Percentiles rank a stretch among this genome's conserved stretches.
phyloP scores from a whole-genome alignment of 1,284 basidiomycete genomes.

The Pholiota adiposa region DNA sequence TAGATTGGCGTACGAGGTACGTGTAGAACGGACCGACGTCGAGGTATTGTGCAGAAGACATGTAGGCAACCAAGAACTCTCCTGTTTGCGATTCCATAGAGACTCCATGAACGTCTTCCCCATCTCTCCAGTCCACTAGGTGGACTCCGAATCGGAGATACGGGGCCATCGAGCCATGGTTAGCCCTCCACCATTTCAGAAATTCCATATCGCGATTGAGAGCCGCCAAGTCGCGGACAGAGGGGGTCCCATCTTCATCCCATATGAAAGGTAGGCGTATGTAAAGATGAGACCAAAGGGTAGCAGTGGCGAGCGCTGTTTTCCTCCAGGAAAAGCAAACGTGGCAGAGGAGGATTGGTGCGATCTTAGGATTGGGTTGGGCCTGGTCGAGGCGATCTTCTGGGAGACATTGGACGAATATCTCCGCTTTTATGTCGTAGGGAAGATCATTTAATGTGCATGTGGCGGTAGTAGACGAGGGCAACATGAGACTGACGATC shows the following conservation, averaged over 20 bases:
- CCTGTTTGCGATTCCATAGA: not conserved
- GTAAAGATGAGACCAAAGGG: not conserved
- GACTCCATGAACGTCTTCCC: not conserved
- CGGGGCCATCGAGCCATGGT: not conserved
- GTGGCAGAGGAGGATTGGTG: not conserved
- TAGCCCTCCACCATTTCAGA: not conserved
- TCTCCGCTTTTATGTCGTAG: not conserved
- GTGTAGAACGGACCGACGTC: not conserved
- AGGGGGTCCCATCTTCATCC: not conserved
- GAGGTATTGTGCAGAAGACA: not conserved
- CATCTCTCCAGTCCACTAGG: too few species aligned
- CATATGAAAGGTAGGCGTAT: not conserved
- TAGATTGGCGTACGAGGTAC: not conserved
- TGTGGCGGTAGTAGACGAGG: conserved; percentile 27
- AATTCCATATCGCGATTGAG: not conserved
- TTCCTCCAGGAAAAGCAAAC: not conserved
- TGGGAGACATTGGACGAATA: not conserved
- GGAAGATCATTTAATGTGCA: not conserved
- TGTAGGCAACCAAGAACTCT: not conserved
- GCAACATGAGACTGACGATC: too few species aligned
- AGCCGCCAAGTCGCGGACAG: not conserved
- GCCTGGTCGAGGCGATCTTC: not conserved
- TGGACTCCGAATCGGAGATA: not conserved
- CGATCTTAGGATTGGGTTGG: not conserved
- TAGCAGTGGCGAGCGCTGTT: not conserved